These are phyloP conservation scores for Colletotrichum zoysiae DNA, from an alignment of 2,329 filamentous ascomycete genomes.

Conservation along the genomic window DNA sequence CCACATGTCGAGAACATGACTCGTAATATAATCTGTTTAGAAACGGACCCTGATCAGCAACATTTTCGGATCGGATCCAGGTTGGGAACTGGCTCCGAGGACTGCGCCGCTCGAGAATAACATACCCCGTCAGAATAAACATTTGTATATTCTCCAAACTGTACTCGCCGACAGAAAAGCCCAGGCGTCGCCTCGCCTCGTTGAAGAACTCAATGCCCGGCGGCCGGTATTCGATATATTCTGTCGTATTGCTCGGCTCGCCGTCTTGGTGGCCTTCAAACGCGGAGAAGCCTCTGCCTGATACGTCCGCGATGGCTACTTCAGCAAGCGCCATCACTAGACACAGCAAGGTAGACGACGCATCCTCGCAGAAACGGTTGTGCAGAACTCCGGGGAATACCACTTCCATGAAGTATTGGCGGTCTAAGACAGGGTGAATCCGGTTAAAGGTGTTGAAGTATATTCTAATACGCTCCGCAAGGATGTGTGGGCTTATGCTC, in stretches of 20 bases:
- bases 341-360: constrained; percentile 64
- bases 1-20: constrained; percentile 54
- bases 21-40: constrained; percentile 63
- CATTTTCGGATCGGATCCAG: background rate
- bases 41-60: constrained; percentile 3
- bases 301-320: constrained; percentile 64
- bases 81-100: background rate
- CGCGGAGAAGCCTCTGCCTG: constrained; percentile 58
- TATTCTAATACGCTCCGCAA: constrained; percentile 63
- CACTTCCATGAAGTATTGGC: constrained; percentile 64
- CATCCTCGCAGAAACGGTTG: constrained; percentile 63
- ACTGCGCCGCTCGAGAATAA: background rate
- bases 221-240: constrained; percentile 56
- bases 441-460: constrained; percentile 73
- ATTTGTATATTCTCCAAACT: constrained; percentile 71
- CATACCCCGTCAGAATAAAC: constrained; percentile 67
- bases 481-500: constrained; percentile 60
- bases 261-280: constrained; percentile 24
- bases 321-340: constrained; percentile 71
- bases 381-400: constrained; percentile 60
- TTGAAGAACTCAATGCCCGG: constrained; percentile 72
- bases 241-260: constrained; percentile 47
- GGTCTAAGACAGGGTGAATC: constrained; percentile 69
- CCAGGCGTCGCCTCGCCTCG: constrained; percentile 70
- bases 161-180: constrained; percentile 67